Base-by-base conservation (phyloP, 768 basidiomycete species). In the Glaciozyma antarctica region DNA sequence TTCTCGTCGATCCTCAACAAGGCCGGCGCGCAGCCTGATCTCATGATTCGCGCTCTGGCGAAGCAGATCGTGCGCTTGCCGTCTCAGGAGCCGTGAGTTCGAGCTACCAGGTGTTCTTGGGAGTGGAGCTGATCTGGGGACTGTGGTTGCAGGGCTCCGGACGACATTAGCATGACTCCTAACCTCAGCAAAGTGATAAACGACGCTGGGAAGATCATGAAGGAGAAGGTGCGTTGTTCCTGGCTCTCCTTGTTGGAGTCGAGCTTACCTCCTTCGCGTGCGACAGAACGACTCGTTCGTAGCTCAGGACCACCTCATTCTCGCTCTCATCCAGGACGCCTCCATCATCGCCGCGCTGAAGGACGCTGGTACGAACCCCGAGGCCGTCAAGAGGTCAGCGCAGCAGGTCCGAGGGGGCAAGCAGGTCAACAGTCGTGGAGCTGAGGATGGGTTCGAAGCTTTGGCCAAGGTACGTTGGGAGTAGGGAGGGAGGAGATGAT, bases 361-460 rank as follows among this genome's bases (percentile, higher is more conserved):
- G 75, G 88, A 90, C 58, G 83, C 84, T 3, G 79, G 79, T 22
- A 80, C 88, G n/a, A 68, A 65, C 10, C 86, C 83, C 0, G 87
- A 88, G 60, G 82, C 85, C 0, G 78, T 83, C 13, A 87, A 85
- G 76, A 87, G 85, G 3, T 86, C 87, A 0, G 83, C 91, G 55
- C 82, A 87, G 69, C 85, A 90, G 10, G 24, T 58, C 21, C 82
- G 92, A 57, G 92, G 91, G 16, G 88, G 90, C 68, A 81, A 87
- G 67, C 82, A 89, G 32, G 84, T 95, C 6, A 91, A 97, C 72
- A 86, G 83, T 67, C 88, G 83, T 75, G 84, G 83, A 24, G 90
- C 93, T 0, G 94, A 98, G 74, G 85, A 88, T 69, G 90, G 90
- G 34, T 97, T 95, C 71, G 92, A 97, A 66, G 93, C 93, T 2